Evolutionary conservation across 129 eudicot genomes (phyloP).

Genomic region (Artemisia argyi): DNA sequence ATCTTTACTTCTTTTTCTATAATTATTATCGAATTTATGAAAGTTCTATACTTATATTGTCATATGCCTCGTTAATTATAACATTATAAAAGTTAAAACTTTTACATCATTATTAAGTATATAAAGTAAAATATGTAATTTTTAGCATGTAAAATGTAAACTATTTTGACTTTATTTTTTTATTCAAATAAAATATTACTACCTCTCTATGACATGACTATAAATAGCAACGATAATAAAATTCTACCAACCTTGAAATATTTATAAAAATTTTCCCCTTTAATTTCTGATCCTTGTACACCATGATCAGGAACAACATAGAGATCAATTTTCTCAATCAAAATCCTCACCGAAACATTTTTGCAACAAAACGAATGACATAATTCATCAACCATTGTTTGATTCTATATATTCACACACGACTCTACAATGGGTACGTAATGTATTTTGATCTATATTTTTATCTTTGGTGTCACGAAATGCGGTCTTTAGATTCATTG

Average conservation of each 20-base stretch:
- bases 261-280: slow-evolving; percentile 13
- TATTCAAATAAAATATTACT: background rate
- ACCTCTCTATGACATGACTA: too few relatives aligned
- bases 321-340: background rate
- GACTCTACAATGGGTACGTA: slow-evolving; percentile 29
- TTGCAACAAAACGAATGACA: slow-evolving; percentile 23
- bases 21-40: too few relatives aligned
- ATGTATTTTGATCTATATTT: slow-evolving; percentile 1
- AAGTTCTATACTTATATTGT: too few relatives aligned
- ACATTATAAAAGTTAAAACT: too few relatives aligned
- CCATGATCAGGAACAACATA: slow-evolving; percentile 10
- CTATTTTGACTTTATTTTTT: background rate
- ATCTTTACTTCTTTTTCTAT: too few relatives aligned
- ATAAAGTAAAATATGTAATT: too few relatives aligned
- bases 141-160: too few relatives aligned
- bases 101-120: too few relatives aligned
- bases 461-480: background rate
- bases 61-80: too few relatives aligned
- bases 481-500: background rate
- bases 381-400: slow-evolving; percentile 17
- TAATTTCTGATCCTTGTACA: slow-evolving; percentile 22
- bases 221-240: background rate
- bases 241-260: slow-evolving; percentile 15
- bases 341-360: background rate
- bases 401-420: slow-evolving; percentile 9